Base-by-base conservation (phyloP, 768 basidiomycete species). In the Rhizopogon rudus region DNA sequence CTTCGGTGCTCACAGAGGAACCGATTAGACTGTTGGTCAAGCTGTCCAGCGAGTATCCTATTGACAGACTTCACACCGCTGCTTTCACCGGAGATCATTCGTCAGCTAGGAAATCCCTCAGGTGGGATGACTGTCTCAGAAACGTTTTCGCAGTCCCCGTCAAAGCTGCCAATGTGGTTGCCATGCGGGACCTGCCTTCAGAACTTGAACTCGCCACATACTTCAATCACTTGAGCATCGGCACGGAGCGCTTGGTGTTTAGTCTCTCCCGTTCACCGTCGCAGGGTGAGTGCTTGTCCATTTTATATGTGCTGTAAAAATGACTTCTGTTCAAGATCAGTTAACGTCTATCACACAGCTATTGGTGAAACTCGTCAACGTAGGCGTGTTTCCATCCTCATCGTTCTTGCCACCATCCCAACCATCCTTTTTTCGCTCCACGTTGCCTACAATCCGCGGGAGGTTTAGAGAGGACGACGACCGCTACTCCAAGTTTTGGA, bases 81-180 rank as follows among this genome's bases (percentile, higher is more conserved):
- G 63, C 86, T 16, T 83, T 79, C 63, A 58, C 69, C 2, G 57
- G 60, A 16, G 55, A n/a, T 43, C 55, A 59, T 20, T 54, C 44
- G 22, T 59, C 52, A 5, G 60, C 57, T 28, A 70, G 68, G 55
- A 67, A 65, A 40, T 70, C 67, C 33, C 61, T 79, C 20, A 62
- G 64, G 44, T 97, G 94, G 94, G 88, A 91, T 60, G 87, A 93
- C 60, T 83, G 79, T 59, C 81, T 94, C 22, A 81, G 81, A 33
- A 78, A 81, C 55, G 52, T 86, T 2, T 75, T 85, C 49, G 75
- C 81, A 14, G 70, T 95, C 7, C 93, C 95, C 35, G 74, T 75
- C n/a, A 92, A 84, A 68, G 82, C 88, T 7, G 86, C 88, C 22
- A 97, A 98, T 70, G 79, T 81, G 2, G 67, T 84, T 35, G 79